phyloP scores from a whole-genome alignment of 2,329 filamentous ascomycete genomes.

The Trichoderma simmonsii region DNA sequence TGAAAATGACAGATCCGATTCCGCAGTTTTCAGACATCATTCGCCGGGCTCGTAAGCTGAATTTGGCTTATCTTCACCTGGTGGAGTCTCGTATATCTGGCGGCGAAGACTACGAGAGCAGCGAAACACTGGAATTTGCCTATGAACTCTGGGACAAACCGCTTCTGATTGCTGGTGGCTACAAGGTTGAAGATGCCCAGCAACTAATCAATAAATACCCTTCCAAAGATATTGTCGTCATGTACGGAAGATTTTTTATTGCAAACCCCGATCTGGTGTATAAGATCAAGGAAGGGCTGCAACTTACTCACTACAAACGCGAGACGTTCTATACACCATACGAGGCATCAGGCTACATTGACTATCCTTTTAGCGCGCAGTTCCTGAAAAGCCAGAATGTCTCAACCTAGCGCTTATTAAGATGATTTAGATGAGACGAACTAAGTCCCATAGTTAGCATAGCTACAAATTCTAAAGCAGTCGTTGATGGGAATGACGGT shows the following conservation, averaged over 20 bases:
- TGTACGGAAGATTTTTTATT: constrained; percentile 30
- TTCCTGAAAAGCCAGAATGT: not conserved
- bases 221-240: constrained; percentile 22
- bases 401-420: not conserved
- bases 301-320: constrained; percentile 27
- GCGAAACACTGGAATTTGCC: constrained; percentile 27
- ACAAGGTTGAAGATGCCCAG: constrained; percentile 24
- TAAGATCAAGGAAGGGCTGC: constrained; percentile 26
- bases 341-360: constrained; percentile 16
- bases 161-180: constrained; percentile 30
- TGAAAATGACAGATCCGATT: constrained; percentile 28
- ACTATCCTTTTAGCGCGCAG: constrained; percentile 16
- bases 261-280: constrained; percentile 32
- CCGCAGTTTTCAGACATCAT: constrained; percentile 31
- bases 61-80: not conserved
- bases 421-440: not conserved
- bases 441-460: not conserved
- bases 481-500: not conserved
- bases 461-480: not conserved
- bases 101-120: constrained; percentile 19
- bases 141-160: constrained; percentile 29
- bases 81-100: not conserved
- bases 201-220: constrained; percentile 23
- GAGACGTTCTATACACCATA: constrained; percentile 27
- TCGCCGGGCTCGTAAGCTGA: constrained; percentile 23